Evolutionary conservation across 768 basidiomycete genomes (phyloP).

Genomic region (Aureoboletus auriporus): DNA sequence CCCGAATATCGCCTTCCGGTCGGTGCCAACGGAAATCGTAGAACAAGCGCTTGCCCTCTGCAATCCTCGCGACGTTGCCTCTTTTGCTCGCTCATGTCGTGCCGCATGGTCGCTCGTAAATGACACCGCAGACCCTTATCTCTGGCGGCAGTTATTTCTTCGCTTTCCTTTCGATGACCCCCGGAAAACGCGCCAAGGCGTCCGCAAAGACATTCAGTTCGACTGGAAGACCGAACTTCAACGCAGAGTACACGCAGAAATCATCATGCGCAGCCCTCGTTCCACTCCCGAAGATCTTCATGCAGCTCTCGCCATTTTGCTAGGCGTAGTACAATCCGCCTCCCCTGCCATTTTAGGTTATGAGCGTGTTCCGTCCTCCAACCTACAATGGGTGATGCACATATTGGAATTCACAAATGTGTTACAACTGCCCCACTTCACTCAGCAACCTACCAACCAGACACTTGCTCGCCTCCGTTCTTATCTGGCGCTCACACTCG

Average conservation of each 20-base stretch:
- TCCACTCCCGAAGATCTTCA: slow-evolving; percentile 26
- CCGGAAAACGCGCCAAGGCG: slow-evolving; percentile 27
- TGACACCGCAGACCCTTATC: slow-evolving; percentile 46
- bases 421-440: slow-evolving; percentile 22
- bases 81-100: slow-evolving; percentile 54
- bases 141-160: slow-evolving; percentile 70
- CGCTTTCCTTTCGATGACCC: slow-evolving; percentile 61
- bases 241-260: slow-evolving; percentile 40
- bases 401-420: slow-evolving; percentile 38
- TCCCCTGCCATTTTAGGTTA: slow-evolving; percentile 24
- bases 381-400: slow-evolving; percentile 44
- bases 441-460: slow-evolving; percentile 20
- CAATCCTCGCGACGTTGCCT: slow-evolving; percentile 54
- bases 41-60: slow-evolving; percentile 56
- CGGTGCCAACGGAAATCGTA: slow-evolving; percentile 48
- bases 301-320: slow-evolving; percentile 37
- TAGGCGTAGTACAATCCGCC: slow-evolving; percentile 37
- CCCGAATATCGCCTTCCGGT: slow-evolving; percentile 12
- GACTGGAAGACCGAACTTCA: slow-evolving; percentile 39
- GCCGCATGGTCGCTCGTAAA: slow-evolving; percentile 48
- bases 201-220: slow-evolving; percentile 11
- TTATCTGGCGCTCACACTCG: slow-evolving; percentile 44
- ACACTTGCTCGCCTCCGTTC: slow-evolving; percentile 44
- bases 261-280: slow-evolving; percentile 17
- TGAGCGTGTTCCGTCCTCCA: slow-evolving; percentile 33